phyloP scores from a whole-genome alignment of 768 basidiomycete genomes.

The Tricholoma furcatifolium region DNA sequence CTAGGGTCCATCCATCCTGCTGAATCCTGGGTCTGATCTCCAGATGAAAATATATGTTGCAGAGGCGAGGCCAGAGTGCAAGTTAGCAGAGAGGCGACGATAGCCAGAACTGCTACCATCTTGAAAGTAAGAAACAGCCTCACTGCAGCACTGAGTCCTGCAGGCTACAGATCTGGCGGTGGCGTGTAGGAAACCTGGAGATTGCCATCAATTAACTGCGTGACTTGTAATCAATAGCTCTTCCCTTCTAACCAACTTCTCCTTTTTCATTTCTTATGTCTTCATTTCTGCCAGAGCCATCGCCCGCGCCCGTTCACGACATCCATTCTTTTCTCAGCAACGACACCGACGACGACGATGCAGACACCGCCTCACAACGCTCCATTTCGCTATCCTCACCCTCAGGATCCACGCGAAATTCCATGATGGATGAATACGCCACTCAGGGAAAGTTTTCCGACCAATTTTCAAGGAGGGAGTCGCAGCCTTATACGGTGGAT shows the following conservation, averaged over 20 bases:
- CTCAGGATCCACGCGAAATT: slow-evolving; percentile 48
- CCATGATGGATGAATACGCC: slow-evolving; percentile 22
- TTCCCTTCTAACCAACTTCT: neutral
- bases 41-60: slow-evolving; percentile 10
- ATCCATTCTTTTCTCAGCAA: slow-evolving; percentile 27
- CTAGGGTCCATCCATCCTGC: slow-evolving; percentile 68
- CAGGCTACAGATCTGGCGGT: neutral
- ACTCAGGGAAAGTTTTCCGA: slow-evolving; percentile 14
- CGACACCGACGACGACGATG: slow-evolving; percentile 49
- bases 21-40: neutral
- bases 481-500: slow-evolving; percentile 46
- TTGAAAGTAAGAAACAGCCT: neutral
- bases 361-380: slow-evolving; percentile 76
- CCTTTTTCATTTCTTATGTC: slow-evolving; percentile 22
- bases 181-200: neutral
- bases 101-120: neutral
- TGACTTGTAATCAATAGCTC: neutral
- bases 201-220: neutral
- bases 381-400: slow-evolving; percentile 77
- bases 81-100: slow-evolving; percentile 1
- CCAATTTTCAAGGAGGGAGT: slow-evolving; percentile 39
- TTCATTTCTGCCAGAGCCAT: slow-evolving; percentile 29
- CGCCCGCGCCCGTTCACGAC: slow-evolving; percentile 27
- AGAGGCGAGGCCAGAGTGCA: slow-evolving; percentile 6
- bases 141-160: slow-evolving; percentile 3